Evolutionary conservation across 2,329 filamentous ascomycete species (phyloP).

Genomic region (Ascosphaera aggregata): DNA sequence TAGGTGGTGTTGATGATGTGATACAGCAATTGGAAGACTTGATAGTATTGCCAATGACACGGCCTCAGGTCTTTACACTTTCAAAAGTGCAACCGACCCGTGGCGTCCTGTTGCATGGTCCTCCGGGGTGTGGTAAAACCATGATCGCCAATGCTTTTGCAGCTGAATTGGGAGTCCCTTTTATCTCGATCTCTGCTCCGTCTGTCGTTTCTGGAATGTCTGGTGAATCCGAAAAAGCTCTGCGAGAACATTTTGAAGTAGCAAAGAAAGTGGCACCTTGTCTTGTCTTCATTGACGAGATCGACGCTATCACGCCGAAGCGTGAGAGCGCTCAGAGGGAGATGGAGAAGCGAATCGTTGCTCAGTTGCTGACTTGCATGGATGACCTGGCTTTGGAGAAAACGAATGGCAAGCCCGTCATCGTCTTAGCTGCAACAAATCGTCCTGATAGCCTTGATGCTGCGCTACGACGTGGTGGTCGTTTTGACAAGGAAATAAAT

Average conservation of each 20-base stretch:
- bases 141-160: slow-evolving; percentile 96
- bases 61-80: slow-evolving; percentile 98
- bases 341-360: slow-evolving; percentile 94
- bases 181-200: slow-evolving; percentile 97
- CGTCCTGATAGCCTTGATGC: slow-evolving; percentile 69
- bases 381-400: no score
- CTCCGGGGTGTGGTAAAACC: slow-evolving; percentile 97
- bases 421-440: slow-evolving; percentile 97
- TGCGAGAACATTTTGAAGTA: slow-evolving; percentile 98
- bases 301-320: slow-evolving; percentile 97
- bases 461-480: slow-evolving; percentile 50
- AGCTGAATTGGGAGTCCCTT: slow-evolving; percentile 97
- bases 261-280: slow-evolving; percentile 98
- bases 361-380: slow-evolving; percentile 91
- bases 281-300: slow-evolving; percentile 99
- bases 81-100: slow-evolving; percentile 99
- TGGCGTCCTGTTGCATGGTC: slow-evolving; percentile 89
- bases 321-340: slow-evolving; percentile 99
- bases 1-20: slow-evolving; percentile 96
- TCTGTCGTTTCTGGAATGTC: slow-evolving; percentile 99
- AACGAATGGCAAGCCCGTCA: slow-evolving; percentile 96
- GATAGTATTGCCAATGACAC: slow-evolving; percentile 87
- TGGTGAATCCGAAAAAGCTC: slow-evolving; percentile 93
- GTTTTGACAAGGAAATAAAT: slow-evolving; percentile 97
- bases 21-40: slow-evolving; percentile 99